phyloP scores from a whole-genome alignment of 75 land plant species.

The Gnetum montanum region DNA sequence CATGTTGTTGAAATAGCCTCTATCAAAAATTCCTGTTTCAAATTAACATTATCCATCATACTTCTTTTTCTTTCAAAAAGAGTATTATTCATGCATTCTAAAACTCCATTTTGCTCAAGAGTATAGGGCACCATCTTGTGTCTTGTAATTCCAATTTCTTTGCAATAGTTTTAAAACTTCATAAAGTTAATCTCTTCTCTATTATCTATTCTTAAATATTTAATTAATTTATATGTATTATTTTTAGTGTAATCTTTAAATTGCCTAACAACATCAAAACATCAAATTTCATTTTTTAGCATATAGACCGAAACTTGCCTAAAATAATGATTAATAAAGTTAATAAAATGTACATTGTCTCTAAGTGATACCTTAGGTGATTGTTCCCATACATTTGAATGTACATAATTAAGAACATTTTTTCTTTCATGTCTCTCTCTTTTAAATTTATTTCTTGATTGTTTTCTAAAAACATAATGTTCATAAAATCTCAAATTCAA shows the following conservation, averaged over 20 bases:
- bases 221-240: neutral
- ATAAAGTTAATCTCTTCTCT: neutral
- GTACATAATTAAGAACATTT: neutral
- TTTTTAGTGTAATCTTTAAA: neutral
- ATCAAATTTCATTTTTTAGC: neutral
- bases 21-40: neutral
- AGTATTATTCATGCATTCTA: neutral
- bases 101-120: neutral
- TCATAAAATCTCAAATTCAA: neutral
- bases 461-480: neutral
- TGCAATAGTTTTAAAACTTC: neutral
- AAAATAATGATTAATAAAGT: neutral
- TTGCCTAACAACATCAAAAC: neutral
- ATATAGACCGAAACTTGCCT: neutral
- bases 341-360: neutral
- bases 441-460: neutral
- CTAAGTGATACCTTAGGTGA: neutral
- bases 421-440: neutral
- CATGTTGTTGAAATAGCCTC: neutral
- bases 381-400: neutral
- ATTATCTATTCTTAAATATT: neutral
- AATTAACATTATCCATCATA: neutral
- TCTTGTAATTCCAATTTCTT: neutral
- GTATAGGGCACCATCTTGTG: neutral
- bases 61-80: neutral